These are phyloP conservation scores for Leishmania mexicana DNA, from an alignment of 208 protist species.

Conservation along the genomic window DNA sequence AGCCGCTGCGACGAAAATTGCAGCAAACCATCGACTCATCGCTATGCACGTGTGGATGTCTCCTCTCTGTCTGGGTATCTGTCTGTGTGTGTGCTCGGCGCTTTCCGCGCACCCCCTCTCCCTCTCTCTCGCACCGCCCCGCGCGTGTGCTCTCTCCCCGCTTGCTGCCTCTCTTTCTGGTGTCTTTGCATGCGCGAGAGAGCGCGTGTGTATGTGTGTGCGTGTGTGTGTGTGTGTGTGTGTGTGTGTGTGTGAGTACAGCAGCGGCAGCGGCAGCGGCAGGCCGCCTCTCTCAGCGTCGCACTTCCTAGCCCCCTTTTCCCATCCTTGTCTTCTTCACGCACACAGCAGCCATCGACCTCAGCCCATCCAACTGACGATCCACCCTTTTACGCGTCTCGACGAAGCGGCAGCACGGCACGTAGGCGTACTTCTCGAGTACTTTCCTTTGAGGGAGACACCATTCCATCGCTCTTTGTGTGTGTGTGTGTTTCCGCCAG, in stretches of 20 bases:
- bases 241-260: not conserved
- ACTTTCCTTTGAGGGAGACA: not conserved
- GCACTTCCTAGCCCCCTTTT: not conserved
- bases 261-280: constrained; percentile 1
- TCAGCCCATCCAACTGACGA: not conserved
- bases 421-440: not conserved
- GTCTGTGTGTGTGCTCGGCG: not conserved
- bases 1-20: not conserved
- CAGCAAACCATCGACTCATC: not conserved
- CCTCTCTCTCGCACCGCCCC: not conserved
- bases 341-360: not conserved
- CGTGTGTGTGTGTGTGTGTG: not conserved
- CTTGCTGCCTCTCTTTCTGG: not conserved
- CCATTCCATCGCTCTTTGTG: not conserved
- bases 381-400: not conserved
- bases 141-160: not conserved
- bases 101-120: not conserved
- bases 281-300: not conserved
- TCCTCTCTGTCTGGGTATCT: not conserved
- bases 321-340: not conserved
- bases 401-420: not conserved
- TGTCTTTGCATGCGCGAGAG: not conserved
- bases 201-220: not conserved
- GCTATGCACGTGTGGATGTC: not conserved
- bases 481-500: constrained; percentile 8